Evolutionary conservation across 352 stramenopile species (phyloP), one percentile per base, ranked within the genome.

Genomic region (Elongisporangium prolatum): DNA sequence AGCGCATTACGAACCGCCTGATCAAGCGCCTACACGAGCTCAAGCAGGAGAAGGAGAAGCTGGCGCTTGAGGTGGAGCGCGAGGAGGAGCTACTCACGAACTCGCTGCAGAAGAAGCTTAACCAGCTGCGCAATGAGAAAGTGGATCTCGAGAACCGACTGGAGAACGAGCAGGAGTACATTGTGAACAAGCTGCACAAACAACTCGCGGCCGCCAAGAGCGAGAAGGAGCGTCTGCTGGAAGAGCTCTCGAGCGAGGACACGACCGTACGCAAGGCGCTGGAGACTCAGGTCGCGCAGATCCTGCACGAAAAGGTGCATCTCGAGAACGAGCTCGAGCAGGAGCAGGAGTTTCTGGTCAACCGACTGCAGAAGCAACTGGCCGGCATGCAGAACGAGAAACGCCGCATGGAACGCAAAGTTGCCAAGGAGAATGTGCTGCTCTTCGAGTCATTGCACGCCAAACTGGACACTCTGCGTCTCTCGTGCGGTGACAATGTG

Each of bases 81-180:
- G 89, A 97, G 59, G 88, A 97, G 69, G 89, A 97, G 68, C 75
- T 95, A 21, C 71, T 97, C 40, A 97, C 89, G 21, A 97, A 96
- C 71, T 93, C 64, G 52, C 70, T 97, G 21, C 82, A 91, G 57
- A 94, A 95, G 72, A 96, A 96, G 61, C 75, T 97, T n/a, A 75
- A 86, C 59, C 73, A 93, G 57, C 69, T 95, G 55, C 85, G 80
- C 53, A 84, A 86, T 55, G 89, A 97, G 64, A 97, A 97, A 60
- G 78, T 97, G 54, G 89, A 97, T 58, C 63, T 96, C 8, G 89
- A 97, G 69, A 97, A 97, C 72, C 92, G 95, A 62, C 78, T 97
- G 10, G 89, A 97, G 72, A 75, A 88, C 59, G 89, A 97, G 61
- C 88, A 97, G 69, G 89, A 97, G 57, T 96, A 95, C 69, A 93